Percentiles rank a stretch among this genome's conserved stretches.
phyloP scores from a whole-genome alignment of 495 filamentous ascomycete species.

The Aspergillus coremiiformis region DNA sequence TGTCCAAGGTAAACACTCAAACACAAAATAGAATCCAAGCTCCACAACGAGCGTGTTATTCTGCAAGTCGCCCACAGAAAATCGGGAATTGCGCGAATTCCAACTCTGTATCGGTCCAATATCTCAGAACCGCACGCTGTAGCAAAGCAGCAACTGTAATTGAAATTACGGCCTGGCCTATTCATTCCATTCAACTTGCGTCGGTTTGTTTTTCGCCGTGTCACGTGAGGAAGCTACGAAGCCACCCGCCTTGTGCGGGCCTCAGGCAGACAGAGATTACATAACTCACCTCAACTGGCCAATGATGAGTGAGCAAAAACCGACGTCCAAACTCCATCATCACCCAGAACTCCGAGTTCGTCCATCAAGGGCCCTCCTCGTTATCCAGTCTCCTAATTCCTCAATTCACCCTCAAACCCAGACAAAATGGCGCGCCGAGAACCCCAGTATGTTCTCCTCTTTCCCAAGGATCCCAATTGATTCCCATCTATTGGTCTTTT shows the following conservation, averaged over 20 bases:
- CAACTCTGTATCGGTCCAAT: neutral
- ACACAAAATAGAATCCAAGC: neutral
- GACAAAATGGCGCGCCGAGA: conserved; percentile 45
- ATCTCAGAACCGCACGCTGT: neutral
- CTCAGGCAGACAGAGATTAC: conserved; percentile 15
- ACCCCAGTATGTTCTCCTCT: conserved; percentile 32
- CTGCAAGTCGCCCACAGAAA: neutral
- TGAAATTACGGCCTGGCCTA: neutral
- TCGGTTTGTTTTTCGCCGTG: conserved; percentile 4
- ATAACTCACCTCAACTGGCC: conserved; percentile 2
- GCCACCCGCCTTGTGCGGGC: neutral
- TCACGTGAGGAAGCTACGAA: neutral
- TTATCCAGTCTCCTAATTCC: conserved; percentile 13
- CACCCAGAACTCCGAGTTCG: conserved; percentile 2
- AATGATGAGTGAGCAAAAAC: conserved; percentile 19
- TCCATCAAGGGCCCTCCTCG: conserved; percentile 22
- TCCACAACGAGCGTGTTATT: neutral
- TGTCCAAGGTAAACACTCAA: neutral
- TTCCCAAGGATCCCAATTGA: neutral
- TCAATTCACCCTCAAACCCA: conserved; percentile 22
- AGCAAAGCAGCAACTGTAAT: neutral
- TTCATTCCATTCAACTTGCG: neutral
- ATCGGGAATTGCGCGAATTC: neutral
- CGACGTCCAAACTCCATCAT: conserved; percentile 6
- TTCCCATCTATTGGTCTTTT: neutral